Percentiles rank a stretch among this genome's conserved stretches.
These are phyloP conservation scores for Peniophora sp. DNA, from an alignment of 1,284 basidiomycete species.

Conservation along the genomic window DNA sequence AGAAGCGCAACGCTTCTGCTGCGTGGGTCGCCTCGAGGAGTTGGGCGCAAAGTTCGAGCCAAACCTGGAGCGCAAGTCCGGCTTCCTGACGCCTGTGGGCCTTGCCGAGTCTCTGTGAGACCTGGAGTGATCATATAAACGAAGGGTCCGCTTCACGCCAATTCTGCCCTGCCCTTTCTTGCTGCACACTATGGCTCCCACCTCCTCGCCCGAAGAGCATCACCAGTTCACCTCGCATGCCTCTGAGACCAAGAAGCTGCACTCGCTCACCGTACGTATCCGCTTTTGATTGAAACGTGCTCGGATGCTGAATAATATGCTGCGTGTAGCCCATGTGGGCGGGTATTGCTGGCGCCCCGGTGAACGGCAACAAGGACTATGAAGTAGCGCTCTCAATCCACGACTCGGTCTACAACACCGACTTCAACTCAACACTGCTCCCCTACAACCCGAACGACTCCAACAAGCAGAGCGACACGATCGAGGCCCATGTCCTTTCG, in stretches of 20 bases:
- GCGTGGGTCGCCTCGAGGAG: not conserved
- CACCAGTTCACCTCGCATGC: not conserved
- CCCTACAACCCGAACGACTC: constrained; percentile 39
- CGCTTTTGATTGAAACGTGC: constrained; percentile 9
- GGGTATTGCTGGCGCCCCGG: constrained; percentile 55
- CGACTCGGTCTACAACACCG: constrained; percentile 75
- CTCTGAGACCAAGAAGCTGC: not conserved
- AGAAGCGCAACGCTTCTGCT: not conserved
- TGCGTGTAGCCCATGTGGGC: constrained; percentile 71
- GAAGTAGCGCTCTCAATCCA: constrained; percentile 72
- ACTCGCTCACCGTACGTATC: constrained; percentile 48
- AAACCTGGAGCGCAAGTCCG: not conserved
- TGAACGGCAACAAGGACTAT: constrained; percentile 49
- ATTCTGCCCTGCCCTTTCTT: not conserved
- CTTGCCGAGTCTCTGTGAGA: not conserved
- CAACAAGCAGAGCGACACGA: constrained; percentile 43
- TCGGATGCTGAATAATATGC: constrained; percentile 13
- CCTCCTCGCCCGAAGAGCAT: constrained; percentile 13
- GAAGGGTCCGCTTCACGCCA: not conserved
- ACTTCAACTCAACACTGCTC: constrained; percentile 52
- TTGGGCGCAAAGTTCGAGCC: not conserved
- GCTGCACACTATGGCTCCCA: constrained; percentile 31
- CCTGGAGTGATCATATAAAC: not conserved
- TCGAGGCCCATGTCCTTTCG: constrained; percentile 54
- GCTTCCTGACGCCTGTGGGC: not conserved